Percentiles rank a stretch among this genome's conserved stretches.
Conservation (phyloP, 768 basidiomycete genomes). For the Rickenella mellea region DNA sequence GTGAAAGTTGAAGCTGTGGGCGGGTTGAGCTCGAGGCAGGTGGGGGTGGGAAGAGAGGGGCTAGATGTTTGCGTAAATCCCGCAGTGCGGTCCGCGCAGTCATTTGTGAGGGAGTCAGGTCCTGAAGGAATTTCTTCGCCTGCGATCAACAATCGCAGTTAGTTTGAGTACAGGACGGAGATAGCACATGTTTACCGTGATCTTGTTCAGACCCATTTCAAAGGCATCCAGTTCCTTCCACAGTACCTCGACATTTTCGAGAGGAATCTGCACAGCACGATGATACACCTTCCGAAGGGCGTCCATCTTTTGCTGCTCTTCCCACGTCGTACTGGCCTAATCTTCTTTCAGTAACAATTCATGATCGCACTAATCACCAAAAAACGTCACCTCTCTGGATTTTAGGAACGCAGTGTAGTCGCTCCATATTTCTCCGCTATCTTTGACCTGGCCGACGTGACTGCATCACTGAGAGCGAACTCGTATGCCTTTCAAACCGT, state of each 20-base stretch:
- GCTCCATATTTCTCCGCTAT: constrained; percentile 86
- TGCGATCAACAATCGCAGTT: constrained; percentile 15
- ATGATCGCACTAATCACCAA: too few species aligned
- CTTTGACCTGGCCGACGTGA: constrained; percentile 85
- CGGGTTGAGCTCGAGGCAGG: constrained; percentile 32
- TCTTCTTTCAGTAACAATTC: constrained; percentile 1
- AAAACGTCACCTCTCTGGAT: constrained; percentile 73
- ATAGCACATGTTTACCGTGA: constrained; percentile 63
- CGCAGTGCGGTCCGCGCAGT: constrained; percentile 86
- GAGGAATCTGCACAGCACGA: constrained; percentile 86
- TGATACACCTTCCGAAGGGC: constrained; percentile 86
- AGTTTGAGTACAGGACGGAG: constrained; percentile 3
- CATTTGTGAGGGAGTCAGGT: constrained; percentile 90
- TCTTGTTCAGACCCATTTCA: constrained; percentile 80
- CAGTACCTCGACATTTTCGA: constrained; percentile 84
- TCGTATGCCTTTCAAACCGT: constrained; percentile 86
- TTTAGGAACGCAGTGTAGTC: constrained; percentile 90
- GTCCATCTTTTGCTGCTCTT: constrained; percentile 93
- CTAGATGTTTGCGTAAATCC: constrained; percentile 59
- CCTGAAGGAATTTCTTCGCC: constrained; percentile 94
- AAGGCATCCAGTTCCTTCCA: constrained; percentile 94
- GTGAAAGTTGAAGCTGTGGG: constrained; percentile 49
- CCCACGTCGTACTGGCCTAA: constrained; percentile 85
- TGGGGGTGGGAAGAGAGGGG: constrained; percentile 46
- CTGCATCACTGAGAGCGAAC: constrained; percentile 83